A percentile compares a stretch with the other conserved stretches of the same genome.
Conservation (phyloP, 495 filamentous ascomycete species). For the Penicillium pulvis region DNA sequence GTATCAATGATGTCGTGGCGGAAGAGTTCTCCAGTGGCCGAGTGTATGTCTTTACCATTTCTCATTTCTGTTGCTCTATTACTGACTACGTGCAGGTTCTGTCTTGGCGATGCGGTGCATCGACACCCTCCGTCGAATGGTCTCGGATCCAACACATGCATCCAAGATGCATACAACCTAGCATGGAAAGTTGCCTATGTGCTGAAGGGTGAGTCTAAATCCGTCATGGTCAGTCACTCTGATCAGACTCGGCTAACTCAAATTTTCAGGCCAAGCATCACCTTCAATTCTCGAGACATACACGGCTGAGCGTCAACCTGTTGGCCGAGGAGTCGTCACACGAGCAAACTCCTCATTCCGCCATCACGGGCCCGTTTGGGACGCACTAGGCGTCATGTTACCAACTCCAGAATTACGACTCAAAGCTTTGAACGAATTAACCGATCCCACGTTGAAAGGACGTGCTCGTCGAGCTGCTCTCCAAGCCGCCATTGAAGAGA, state of each 20-base stretch:
- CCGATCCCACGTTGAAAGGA: constrained; percentile 33
- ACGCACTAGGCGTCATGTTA: constrained; percentile 45
- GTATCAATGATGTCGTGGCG: constrained; percentile 55
- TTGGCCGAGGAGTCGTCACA: constrained; percentile 47
- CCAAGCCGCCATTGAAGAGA: constrained; percentile 38
- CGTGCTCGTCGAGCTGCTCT: constrained; percentile 31
- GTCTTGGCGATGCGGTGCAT: constrained; percentile 55
- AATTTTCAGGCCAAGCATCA: constrained; percentile 35
- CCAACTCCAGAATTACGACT: constrained; percentile 31
- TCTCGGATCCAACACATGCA: constrained; percentile 55
- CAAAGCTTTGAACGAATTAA: constrained; percentile 36
- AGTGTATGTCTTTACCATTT: constrained; percentile 18
- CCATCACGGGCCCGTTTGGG: constrained; percentile 44
- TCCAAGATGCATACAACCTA: constrained; percentile 58
- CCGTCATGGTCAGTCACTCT: constrained; percentile 29
- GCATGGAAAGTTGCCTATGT: constrained; percentile 59
- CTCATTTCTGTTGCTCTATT: constrained; percentile 25
- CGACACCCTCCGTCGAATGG: constrained; percentile 55
- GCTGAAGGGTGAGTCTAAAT: constrained; percentile 31
- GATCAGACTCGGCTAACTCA: background rate
- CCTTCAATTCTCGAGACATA: constrained; percentile 47
- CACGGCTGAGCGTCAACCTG: constrained; percentile 50
- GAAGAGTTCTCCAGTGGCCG: constrained; percentile 45
- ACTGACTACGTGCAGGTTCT: constrained; percentile 48
- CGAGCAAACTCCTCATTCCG: constrained; percentile 53